These are phyloP conservation scores for Trichophyton verrucosum DNA, from an alignment of 2,329 filamentous ascomycete genomes.

Conservation along the genomic window DNA sequence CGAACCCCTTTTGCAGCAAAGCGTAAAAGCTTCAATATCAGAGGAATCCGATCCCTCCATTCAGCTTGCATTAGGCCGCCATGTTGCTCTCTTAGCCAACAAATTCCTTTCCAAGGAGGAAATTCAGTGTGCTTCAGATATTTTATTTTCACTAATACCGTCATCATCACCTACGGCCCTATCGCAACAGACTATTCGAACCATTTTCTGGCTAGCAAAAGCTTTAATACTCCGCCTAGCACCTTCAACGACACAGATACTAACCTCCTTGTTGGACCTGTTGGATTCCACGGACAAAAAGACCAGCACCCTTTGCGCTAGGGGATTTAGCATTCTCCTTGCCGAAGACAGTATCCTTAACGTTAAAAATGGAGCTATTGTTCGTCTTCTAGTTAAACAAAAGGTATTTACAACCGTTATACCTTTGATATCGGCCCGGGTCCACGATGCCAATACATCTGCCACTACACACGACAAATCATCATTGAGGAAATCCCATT, in stretches of 20 bases:
- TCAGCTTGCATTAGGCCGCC: constrained; percentile 31
- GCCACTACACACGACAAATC: constrained; percentile 12
- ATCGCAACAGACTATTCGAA: constrained; percentile 36
- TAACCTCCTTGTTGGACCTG: constrained; percentile 38
- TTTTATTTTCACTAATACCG: constrained; percentile 24
- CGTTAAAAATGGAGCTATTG: constrained; percentile 47
- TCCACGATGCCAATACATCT: constrained; percentile 32
- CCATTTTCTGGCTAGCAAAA: constrained; percentile 50
- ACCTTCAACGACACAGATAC: constrained; percentile 38
- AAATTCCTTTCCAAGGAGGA: constrained; percentile 30
- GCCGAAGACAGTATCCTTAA: constrained; percentile 49
- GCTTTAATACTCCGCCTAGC: constrained; percentile 45
- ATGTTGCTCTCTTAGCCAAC: constrained; percentile 31
- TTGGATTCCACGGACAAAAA: constrained; percentile 33
- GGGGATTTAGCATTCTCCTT: constrained; percentile 48
- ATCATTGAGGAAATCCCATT: background rate
- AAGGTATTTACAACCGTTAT: constrained; percentile 49
- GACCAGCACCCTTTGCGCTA: constrained; percentile 41
- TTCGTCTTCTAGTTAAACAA: constrained; percentile 52
- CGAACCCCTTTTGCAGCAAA: constrained; percentile 24
- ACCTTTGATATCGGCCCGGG: constrained; percentile 43
- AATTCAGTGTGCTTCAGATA: constrained; percentile 20
- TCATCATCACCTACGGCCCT: constrained; percentile 11
- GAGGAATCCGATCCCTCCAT: constrained; percentile 23
- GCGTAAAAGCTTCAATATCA: constrained; percentile 24